Evolutionary conservation across 2,329 filamentous ascomycete species (phyloP), one percentile per base, ranked within the genome.

Genomic region (Cladosporium sp.): DNA sequence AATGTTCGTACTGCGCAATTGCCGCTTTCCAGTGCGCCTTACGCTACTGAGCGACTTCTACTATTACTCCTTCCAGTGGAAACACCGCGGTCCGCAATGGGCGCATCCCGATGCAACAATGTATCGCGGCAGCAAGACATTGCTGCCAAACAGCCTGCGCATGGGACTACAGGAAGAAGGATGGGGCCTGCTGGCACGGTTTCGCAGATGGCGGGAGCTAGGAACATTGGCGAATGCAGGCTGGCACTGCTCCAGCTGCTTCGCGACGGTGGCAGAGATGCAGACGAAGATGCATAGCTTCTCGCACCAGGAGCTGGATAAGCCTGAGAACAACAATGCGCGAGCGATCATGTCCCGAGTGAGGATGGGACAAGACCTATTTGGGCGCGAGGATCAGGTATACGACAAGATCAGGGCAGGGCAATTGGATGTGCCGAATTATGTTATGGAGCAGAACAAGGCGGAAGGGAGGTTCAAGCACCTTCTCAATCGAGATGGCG

Each of bases 221-320:
- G 80, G 76, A 8, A 78, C 80, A 6, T 68, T 87, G 38, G 74
- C 74, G 71, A 82, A 86, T 70, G 84, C 85, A 0, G 83, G 78
- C 0, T 89, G 87, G 87, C 86, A 89, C 74, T 89, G 87, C 78
- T 87, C 84, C 60, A 85, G 80, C 65, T 89, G 87, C 77, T 88
- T 88, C 73, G 77, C 80, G 21, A 88, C 84, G 0, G 75, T 89
- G 18, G 79, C 79, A 4, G 83, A 87, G 73, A 79, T 88, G 70
- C 76, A 85, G 55, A 82, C 80, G 69, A 88, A 88, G 75, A 81
- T 88, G 78, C 77, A 80, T 11, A 83, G 81, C 65, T 87, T 87
- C 74, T 86, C 84, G 21, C 86, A 88, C 71, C 75, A 75, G 10
- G 82, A 78, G 74, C 82, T 83, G 78, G 87, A 88, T 68, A 78